Evolutionary conservation across 805 yeast genomes (phyloP), one percentile per base, ranked within the genome.

Genomic region (Ogataea haglerorum): DNA sequence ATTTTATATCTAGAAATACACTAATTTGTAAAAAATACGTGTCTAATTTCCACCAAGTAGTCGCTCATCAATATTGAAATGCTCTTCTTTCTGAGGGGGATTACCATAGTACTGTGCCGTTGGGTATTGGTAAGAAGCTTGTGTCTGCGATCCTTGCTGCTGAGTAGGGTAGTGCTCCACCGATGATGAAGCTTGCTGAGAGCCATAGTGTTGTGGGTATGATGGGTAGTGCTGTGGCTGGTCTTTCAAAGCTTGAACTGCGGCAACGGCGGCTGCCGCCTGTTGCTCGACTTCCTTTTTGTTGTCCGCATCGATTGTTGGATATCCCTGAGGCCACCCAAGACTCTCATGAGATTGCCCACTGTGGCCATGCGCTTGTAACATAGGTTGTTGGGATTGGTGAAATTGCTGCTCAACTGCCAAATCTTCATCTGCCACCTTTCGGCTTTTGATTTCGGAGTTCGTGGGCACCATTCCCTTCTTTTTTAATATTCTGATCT

Each of bases 401-500:
- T 47, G 50, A 21, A 45, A 45, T 10, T 42, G 47, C 19, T 46
- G 49, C 19, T 30, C 36, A 6, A 38, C 41, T 10, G 39, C 42
- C 10, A 47, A 9, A 33, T 55, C 60, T 18, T 54, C 57, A 12
- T 48, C 56, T 5, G 52, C 46, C 18, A 55, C 44, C 44, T 54
- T 58, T 34, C 58, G 42, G 42, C 47, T 48, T 36, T 55, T 56
- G 36, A 56, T 40, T 37, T 57, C 61, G n/a, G 45, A 42, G 17
- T 46, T 48, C 5, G 57, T 47, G 14, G 64, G 61, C 24, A 61
- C 64, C 43, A 59, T 42, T 10, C 64, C 63, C 53, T 72, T 74
- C 46, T 78, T 67, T 54, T 75, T 75, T 58, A 74, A 69, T 14
- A 78, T 78, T 40, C 81, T 57, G 51, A 75, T 74, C 51, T 75